Percentiles rank a stretch among this genome's conserved stretches.
phyloP scores from a whole-genome alignment of 495 filamentous ascomycete species.

The Patellaria atrata region DNA sequence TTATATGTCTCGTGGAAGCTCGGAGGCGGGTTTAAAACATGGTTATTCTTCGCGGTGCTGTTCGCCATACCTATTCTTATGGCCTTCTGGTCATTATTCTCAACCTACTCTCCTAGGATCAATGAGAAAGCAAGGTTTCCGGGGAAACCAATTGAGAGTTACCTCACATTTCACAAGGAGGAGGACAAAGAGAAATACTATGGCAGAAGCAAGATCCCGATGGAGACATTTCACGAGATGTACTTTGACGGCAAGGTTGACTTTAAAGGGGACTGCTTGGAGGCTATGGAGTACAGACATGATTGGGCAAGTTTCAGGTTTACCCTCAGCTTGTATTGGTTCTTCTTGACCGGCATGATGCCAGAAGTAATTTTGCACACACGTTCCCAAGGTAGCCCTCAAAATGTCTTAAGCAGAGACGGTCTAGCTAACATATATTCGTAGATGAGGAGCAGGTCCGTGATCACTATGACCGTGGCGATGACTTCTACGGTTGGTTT shows the following conservation, averaged over 20 bases:
- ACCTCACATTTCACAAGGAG: constrained; percentile 68
- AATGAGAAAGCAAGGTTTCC: constrained; percentile 66
- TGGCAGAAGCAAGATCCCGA: constrained; percentile 66
- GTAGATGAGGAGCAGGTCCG: constrained; percentile 84
- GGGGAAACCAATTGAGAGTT: constrained; percentile 69
- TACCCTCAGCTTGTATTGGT: constrained; percentile 53
- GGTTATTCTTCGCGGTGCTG: constrained; percentile 53
- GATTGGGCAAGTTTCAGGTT: constrained; percentile 81
- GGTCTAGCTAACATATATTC: constrained; percentile 3
- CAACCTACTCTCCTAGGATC: constrained; percentile 52
- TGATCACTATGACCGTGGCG: constrained; percentile 74
- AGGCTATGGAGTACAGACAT: constrained; percentile 69
- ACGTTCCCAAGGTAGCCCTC: constrained; percentile 54
- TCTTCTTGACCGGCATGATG: constrained; percentile 56
- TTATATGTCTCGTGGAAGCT: constrained; percentile 51
- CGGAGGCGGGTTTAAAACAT: constrained; percentile 57
- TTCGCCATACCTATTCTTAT: constrained; percentile 52
- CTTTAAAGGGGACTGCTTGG: constrained; percentile 71
- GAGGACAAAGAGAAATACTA: constrained; percentile 56
- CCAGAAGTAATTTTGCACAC: constrained; percentile 69
- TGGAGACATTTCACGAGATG: constrained; percentile 81
- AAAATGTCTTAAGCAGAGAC: too few relatives aligned
- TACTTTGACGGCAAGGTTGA: constrained; percentile 77
- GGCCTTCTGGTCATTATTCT: constrained; percentile 55
- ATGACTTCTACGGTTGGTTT: constrained; percentile 85